These are phyloP conservation scores for Geotrichum candidum DNA, from an alignment of 1,139 yeast genomes.

Conservation along the genomic window DNA sequence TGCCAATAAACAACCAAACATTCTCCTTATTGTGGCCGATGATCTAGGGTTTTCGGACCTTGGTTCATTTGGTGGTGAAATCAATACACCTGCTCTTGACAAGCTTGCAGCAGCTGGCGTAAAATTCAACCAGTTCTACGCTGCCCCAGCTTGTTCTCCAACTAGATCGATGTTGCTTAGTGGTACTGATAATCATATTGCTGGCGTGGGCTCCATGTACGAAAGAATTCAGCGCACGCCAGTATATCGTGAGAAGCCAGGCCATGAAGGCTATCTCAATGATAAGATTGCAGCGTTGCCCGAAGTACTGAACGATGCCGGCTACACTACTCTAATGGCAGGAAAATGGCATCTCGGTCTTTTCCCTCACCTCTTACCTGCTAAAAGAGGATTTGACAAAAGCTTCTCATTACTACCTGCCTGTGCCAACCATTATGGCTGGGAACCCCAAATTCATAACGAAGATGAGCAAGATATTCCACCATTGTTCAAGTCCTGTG, in stretches of 20 bases:
- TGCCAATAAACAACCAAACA: slow-evolving; percentile 33
- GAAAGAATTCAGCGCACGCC: slow-evolving; percentile 39
- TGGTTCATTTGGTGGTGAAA: slow-evolving; percentile 56
- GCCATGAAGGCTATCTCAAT: slow-evolving; percentile 53
- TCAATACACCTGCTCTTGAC: slow-evolving; percentile 49
- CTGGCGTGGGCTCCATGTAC: slow-evolving; percentile 57
- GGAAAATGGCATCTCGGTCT: slow-evolving; percentile 60
- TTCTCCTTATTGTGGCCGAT: slow-evolving; percentile 54
- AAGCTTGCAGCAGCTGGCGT: slow-evolving; percentile 43
- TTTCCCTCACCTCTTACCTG: slow-evolving; percentile 46
- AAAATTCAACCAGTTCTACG: slow-evolving; percentile 54
- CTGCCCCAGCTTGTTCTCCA: slow-evolving; percentile 63
- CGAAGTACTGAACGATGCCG: slow-evolving; percentile 45
- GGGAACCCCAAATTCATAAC: slow-evolving; percentile 38
- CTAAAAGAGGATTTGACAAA: slow-evolving; percentile 47
- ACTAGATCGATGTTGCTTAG: slow-evolving; percentile 57
- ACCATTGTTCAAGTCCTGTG: slow-evolving; percentile 26
- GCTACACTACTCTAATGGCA: slow-evolving; percentile 42
- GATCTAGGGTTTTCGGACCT: slow-evolving; percentile 57
- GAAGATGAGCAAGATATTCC: slow-evolving; percentile 23
- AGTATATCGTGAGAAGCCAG: slow-evolving; percentile 38
- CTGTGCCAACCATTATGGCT: slow-evolving; percentile 53
- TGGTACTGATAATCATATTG: slow-evolving; percentile 58
- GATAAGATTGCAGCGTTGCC: slow-evolving; percentile 49
- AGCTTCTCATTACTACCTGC: slow-evolving; percentile 51